Conservation (phyloP, 192 early-diverging fungal genomes). For the Paraglomus brasilianum region DNA sequence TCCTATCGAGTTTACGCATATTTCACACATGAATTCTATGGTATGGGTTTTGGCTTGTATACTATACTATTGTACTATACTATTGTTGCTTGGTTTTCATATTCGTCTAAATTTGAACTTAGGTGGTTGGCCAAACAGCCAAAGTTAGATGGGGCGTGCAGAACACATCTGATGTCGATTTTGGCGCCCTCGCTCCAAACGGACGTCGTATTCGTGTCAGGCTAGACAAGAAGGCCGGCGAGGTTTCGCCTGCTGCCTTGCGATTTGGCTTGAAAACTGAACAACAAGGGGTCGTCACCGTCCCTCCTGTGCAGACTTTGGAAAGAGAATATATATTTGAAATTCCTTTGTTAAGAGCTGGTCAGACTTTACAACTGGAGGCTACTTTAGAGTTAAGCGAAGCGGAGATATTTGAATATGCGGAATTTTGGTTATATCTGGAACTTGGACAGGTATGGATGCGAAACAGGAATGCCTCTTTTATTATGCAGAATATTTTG, state of each 20-base stretch:
- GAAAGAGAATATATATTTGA: conserved; percentile 26
- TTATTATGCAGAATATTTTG: neutral
- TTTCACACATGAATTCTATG: conserved; percentile 28
- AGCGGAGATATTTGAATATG: conserved; percentile 27
- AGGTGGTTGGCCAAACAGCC: conserved; percentile 23
- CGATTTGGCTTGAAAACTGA: conserved; percentile 11
- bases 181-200: conserved; percentile 7
- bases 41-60: conserved; percentile 15
- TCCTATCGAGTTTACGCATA: conserved; percentile 26
- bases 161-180: conserved; percentile 26
- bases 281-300: conserved; percentile 13
- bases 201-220: conserved; percentile 26
- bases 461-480: neutral
- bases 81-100: neutral
- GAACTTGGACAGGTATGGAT: conserved; percentile 28
- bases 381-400: conserved; percentile 20
- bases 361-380: conserved; percentile 17
- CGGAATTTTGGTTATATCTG: conserved; percentile 24
- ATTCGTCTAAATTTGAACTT: neutral
- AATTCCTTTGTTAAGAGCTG: conserved; percentile 29
- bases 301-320: conserved; percentile 25
- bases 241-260: conserved; percentile 11
- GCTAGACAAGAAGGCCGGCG: neutral
- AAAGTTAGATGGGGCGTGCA: conserved; percentile 19
- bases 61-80: neutral